Percentiles rank a stretch among this genome's conserved stretches.
phyloP scores from a whole-genome alignment of 1,284 basidiomycete genomes.

The Pyrrhoderma noxium region DNA sequence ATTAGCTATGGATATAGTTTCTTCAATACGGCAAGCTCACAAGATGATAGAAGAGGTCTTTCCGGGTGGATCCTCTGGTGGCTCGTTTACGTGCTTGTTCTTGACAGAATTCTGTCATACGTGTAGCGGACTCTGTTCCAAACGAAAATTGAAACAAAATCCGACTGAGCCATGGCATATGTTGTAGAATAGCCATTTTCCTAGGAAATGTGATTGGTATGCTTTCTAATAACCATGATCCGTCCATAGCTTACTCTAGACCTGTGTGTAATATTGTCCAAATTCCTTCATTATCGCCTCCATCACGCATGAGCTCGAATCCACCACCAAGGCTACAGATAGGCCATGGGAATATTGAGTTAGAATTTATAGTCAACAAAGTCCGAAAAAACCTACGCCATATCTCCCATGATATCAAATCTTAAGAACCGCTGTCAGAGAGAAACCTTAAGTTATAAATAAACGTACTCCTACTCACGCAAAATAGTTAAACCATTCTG shows the following conservation, averaged over 20 bases:
- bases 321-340: slow-evolving; percentile 26
- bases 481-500: slow-evolving; percentile 32
- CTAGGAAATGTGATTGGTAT: not conserved
- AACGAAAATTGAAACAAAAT: not conserved
- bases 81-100: slow-evolving; percentile 16
- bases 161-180: slow-evolving; percentile 6
- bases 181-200: slow-evolving; percentile 6
- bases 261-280: slow-evolving; percentile 19
- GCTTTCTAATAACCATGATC: too few relatives aligned
- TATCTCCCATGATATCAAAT: slow-evolving; percentile 35
- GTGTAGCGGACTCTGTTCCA: not conserved
- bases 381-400: slow-evolving; percentile 23
- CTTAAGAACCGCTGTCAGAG: too few relatives aligned
- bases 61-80: slow-evolving; percentile 23
- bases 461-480: slow-evolving; percentile 5
- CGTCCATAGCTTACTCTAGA: slow-evolving; percentile 8
- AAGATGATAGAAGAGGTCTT: slow-evolving; percentile 35
- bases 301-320: slow-evolving; percentile 25
- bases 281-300: slow-evolving; percentile 20
- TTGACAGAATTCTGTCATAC: slow-evolving; percentile 12
- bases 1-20: not conserved
- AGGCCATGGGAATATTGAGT: not conserved
- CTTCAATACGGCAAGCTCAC: slow-evolving; percentile 20
- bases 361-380: not conserved
- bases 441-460: too few relatives aligned